These are phyloP conservation scores for Tylopilus plumbeoviolaceoides DNA, from an alignment of 768 basidiomycete species.

Conservation along the genomic window DNA sequence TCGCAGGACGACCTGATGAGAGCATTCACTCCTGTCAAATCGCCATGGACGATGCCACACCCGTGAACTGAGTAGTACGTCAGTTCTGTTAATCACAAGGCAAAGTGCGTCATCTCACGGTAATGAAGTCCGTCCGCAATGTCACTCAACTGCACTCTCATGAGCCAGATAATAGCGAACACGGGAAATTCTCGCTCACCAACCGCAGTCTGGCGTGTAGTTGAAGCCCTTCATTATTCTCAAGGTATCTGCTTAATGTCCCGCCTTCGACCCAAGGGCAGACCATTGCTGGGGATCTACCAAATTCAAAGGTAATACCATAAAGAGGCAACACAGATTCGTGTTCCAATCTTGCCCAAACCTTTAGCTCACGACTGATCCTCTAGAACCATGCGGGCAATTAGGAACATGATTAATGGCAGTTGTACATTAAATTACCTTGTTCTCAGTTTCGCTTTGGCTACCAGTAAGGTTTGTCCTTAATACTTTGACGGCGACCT, in stretches of 20 bases:
- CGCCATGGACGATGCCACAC: slow-evolving; percentile 39
- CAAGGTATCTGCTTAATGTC: slow-evolving; percentile 23
- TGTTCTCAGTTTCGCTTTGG: slow-evolving; percentile 8
- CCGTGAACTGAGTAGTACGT: slow-evolving; percentile 8
- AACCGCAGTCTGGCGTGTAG: slow-evolving; percentile 6
- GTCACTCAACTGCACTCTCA: slow-evolving; percentile 9
- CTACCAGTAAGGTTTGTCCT: slow-evolving; percentile 14
- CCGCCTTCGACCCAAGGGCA: slow-evolving; percentile 34
- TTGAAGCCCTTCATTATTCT: slow-evolving; percentile 6
- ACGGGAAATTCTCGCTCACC: slow-evolving; percentile 7
- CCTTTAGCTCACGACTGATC: slow-evolving; percentile 15
- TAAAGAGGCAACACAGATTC: slow-evolving; percentile 26
- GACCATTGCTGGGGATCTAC: slow-evolving; percentile 30
- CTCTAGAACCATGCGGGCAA: neutral
- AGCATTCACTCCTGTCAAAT: slow-evolving; percentile 39
- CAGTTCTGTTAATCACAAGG: neutral
- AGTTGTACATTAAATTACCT: slow-evolving; percentile 1
- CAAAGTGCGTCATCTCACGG: slow-evolving; percentile 3
- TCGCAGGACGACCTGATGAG: neutral
- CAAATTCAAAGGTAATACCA: slow-evolving; percentile 29
- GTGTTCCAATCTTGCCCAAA: slow-evolving; percentile 29
- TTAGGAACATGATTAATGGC: neutral
- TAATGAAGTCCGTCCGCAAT: slow-evolving; percentile 23
- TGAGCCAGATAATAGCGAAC: neutral
- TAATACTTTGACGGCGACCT: slow-evolving; percentile 28